These are phyloP conservation scores for Daldinia decipiens DNA, from an alignment of 495 filamentous ascomycete genomes.

Conservation along the genomic window DNA sequence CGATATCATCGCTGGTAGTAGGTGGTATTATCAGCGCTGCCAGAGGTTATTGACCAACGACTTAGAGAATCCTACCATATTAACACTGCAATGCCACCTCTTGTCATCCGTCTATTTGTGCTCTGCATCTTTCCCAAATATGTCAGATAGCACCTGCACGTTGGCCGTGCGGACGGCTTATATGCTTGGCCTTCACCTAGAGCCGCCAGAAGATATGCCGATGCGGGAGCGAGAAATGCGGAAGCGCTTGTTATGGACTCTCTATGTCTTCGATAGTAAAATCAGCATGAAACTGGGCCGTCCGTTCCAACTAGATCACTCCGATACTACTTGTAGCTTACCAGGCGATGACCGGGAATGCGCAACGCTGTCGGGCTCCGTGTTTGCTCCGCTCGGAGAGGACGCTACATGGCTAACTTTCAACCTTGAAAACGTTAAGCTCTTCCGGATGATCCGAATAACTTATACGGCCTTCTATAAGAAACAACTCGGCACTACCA, in stretches of 20 bases:
- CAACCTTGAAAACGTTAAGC: slow-evolving; percentile 51
- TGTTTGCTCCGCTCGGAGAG: slow-evolving; percentile 48
- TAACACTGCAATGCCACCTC: slow-evolving; percentile 62
- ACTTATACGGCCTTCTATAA: slow-evolving; percentile 53
- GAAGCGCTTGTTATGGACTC: slow-evolving; percentile 61
- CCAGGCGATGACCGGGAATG: slow-evolving; percentile 48
- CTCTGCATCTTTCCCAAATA: slow-evolving; percentile 59
- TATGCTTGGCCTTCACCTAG: slow-evolving; percentile 61
- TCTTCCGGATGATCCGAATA: slow-evolving; percentile 51
- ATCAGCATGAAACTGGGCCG: slow-evolving; percentile 61
- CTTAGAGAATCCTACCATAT: slow-evolving; percentile 58
- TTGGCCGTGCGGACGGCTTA: slow-evolving; percentile 58
- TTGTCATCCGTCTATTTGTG: slow-evolving; percentile 58
- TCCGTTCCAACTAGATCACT: slow-evolving; percentile 51
- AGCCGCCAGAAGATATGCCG: slow-evolving; percentile 52
- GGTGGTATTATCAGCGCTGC: slow-evolving; percentile 55
- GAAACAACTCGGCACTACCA: slow-evolving; percentile 33
- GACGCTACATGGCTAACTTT: slow-evolving; percentile 46
- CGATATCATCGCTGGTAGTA: slow-evolving; percentile 56
- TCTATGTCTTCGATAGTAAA: slow-evolving; percentile 60
- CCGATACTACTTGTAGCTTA: slow-evolving; percentile 50
- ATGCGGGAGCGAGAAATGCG: slow-evolving; percentile 51
- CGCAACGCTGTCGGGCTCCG: slow-evolving; percentile 49
- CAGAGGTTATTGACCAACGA: slow-evolving; percentile 56
- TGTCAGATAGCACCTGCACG: slow-evolving; percentile 52